Conservation (phyloP, 2,329 filamentous ascomycete species). For the Fusarium musae region DNA sequence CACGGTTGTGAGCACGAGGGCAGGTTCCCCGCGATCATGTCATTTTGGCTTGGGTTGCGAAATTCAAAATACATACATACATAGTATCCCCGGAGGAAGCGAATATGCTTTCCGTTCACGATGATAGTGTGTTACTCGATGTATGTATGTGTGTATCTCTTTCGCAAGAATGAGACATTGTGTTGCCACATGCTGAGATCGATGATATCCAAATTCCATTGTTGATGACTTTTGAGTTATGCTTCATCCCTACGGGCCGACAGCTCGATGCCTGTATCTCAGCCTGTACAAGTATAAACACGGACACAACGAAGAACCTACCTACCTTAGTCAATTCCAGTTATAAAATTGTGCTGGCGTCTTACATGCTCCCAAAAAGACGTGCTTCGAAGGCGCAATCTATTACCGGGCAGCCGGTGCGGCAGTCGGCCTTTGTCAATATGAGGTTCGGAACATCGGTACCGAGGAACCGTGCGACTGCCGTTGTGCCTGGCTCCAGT, state of each 20-base stretch:
- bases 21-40: slow-evolving; percentile 42
- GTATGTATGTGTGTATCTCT: slow-evolving; percentile 3
- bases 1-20: slow-evolving; percentile 33
- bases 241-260: neutral
- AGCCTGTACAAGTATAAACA: neutral
- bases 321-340: neutral
- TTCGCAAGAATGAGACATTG: slow-evolving; percentile 26
- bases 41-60: slow-evolving; percentile 40
- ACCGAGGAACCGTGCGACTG: slow-evolving; percentile 37
- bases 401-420: slow-evolving; percentile 13
- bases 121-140: neutral
- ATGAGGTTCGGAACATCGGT: slow-evolving; percentile 28
- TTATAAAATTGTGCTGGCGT: neutral
- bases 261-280: neutral
- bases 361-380: neutral
- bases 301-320: neutral
- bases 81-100: slow-evolving; percentile 1
- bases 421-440: slow-evolving; percentile 26
- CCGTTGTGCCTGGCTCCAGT: slow-evolving; percentile 11
- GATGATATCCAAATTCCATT: neutral
- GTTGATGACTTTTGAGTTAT: neutral
- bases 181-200: slow-evolving; percentile 25
- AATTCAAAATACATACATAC: neutral
- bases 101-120: neutral
- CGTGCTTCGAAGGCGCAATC: slow-evolving; percentile 7